Evolutionary conservation across 2,329 filamentous ascomycete species (phyloP).

Genomic region (Arthrobotrys pseudoclavata): DNA sequence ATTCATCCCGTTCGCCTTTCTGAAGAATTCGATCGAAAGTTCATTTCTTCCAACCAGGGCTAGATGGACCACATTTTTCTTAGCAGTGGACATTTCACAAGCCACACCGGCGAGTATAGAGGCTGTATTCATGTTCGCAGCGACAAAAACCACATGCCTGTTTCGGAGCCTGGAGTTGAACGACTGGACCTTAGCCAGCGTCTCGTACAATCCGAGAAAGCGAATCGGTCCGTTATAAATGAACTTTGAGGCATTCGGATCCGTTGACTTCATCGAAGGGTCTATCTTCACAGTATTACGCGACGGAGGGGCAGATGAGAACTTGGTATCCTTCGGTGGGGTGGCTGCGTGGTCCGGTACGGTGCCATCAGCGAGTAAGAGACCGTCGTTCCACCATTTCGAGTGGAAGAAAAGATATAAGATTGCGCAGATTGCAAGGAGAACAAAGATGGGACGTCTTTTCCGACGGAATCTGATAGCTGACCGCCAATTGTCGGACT

Average conservation of each 20-base stretch:
- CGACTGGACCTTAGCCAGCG: slow-evolving; percentile 39
- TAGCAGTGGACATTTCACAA: slow-evolving; percentile 82
- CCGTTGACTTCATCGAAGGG: slow-evolving; percentile 27
- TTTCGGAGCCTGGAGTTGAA: slow-evolving; percentile 43
- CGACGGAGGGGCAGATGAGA: slow-evolving; percentile 35
- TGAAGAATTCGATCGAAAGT: slow-evolving; percentile 77
- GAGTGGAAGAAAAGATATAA: slow-evolving; percentile 52
- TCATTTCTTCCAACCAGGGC: slow-evolving; percentile 80
- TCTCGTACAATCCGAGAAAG: slow-evolving; percentile 53
- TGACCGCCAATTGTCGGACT: slow-evolving; percentile 41
- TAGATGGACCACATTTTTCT: slow-evolving; percentile 83
- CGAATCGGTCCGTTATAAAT: slow-evolving; percentile 49
- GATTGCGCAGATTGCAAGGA: slow-evolving; percentile 45
- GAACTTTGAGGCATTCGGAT: slow-evolving; percentile 43
- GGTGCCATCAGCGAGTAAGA: slow-evolving; percentile 39
- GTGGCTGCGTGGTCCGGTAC: slow-evolving; percentile 3
- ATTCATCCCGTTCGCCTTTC: slow-evolving; percentile 80
- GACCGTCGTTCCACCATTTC: slow-evolving; percentile 40
- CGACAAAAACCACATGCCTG: slow-evolving; percentile 61
- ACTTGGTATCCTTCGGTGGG: slow-evolving; percentile 7
- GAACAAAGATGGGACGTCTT: slow-evolving; percentile 46
- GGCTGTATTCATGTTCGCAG: slow-evolving; percentile 62
- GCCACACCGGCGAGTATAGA: slow-evolving; percentile 71
- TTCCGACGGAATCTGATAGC: slow-evolving; percentile 49
- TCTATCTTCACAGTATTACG: slow-evolving; percentile 43